Evolutionary conservation across 108 stramenopile species (phyloP).

Genomic region (Epithemia pelagica): DNA sequence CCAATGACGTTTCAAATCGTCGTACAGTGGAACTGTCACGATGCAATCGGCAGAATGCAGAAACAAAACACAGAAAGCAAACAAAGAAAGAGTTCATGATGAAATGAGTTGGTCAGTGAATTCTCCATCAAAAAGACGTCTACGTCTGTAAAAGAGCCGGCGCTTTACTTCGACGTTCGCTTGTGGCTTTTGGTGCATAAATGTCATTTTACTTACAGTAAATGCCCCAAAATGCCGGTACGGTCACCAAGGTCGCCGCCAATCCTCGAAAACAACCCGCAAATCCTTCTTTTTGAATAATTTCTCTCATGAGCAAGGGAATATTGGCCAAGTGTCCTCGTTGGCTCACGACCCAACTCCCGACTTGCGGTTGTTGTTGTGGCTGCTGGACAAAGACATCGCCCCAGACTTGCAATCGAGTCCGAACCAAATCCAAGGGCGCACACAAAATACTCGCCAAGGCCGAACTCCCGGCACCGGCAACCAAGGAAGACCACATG

Average conservation of each 20-base stretch:
- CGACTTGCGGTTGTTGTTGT: background rate
- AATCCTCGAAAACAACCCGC: conserved; percentile 84
- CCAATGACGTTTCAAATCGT: conserved; percentile 35
- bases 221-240: conserved; percentile 87
- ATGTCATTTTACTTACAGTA: conserved; percentile 62
- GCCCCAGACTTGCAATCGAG: conserved; percentile 79
- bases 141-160: too few species aligned
- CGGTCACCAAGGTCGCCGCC: conserved; percentile 78
- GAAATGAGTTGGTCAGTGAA: too few species aligned
- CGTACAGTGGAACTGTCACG: conserved; percentile 43
- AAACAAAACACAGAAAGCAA: conserved; percentile 3
- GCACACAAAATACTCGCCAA: conserved; percentile 76
- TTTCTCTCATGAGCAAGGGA: conserved; percentile 31
- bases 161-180: background rate
- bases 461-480: conserved; percentile 77
- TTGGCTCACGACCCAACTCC: background rate
- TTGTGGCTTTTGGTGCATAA: background rate
- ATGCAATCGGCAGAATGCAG: background rate
- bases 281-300: conserved; percentile 62
- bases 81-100: too few species aligned
- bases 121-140: too few species aligned
- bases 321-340: background rate
- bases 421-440: conserved; percentile 82
- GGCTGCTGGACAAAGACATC: conserved; percentile 21
- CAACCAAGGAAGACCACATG: conserved; percentile 52